Base-by-base conservation (phyloP, 257 asterid species). In the Craterostigma plantagineum region DNA sequence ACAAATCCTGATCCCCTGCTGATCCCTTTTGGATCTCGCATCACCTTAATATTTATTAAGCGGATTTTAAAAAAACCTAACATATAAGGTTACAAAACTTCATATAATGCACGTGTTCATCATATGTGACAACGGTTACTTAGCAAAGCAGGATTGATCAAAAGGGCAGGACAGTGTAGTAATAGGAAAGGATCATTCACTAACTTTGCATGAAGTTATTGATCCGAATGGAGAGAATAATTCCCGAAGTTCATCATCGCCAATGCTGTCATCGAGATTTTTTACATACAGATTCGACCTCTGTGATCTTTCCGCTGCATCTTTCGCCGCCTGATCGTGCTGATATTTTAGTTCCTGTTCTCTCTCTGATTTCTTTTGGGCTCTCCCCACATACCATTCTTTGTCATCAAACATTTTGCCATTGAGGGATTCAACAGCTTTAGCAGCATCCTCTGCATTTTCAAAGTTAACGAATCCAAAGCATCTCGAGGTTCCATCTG, bases 1-100 rank as follows among this genome's bases (percentile, higher is more conserved):
- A 71, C 77, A 61, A 75, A 71, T n/a, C 81, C 86, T 34, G 86
- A 71, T 13, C 86, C 81, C 52, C 73, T 66, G 66, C 86, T 76
- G 16, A 56, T 51, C 16, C 81, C 81, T 54, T 53, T 68, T 11
- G 81, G 72, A 59, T 71, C 81, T 10, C 67, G 63, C 78, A 73
- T 73, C 35, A 73, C 75, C 82, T 73, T 23, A 2, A 23, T 23
- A 23, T 23, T 2, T 2, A 23, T 23, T 71, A 23, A 23, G 30
- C 30, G 6, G 30, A 23, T 23, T 2, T 2, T n/a, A 23, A 23
- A 23, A 23, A 6, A 23, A 23, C 2, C 6, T 23, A n/a, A 23
- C 30, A 23, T n/a, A n/a, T n/a, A n/a, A n/a, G n/a, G n/a, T n/a
- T n/a, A n/a, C n/a, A n/a, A n/a, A n/a, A n/a, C n/a, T n/a, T n/a